Evolutionary conservation across 495 filamentous ascomycete species (phyloP).

Genomic region (Lasiosphaeriaceae sp.): DNA sequence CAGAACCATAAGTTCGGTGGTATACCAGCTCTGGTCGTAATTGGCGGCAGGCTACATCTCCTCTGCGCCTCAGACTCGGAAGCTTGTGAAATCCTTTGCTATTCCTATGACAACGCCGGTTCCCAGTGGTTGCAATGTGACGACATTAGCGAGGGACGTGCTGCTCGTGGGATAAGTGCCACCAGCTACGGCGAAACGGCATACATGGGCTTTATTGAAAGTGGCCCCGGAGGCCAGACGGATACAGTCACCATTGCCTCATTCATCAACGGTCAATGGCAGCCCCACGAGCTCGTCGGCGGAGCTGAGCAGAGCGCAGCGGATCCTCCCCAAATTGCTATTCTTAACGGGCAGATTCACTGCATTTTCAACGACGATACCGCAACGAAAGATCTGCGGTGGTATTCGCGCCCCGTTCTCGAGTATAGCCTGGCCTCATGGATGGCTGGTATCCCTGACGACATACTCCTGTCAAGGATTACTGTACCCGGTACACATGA

Average conservation of each 20-base stretch:
- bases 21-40: slow-evolving; percentile 25
- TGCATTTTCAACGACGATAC: slow-evolving; percentile 30
- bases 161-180: slow-evolving; percentile 23
- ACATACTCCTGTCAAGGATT: slow-evolving; percentile 67
- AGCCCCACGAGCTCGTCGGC: slow-evolving; percentile 21
- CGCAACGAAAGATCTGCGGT: slow-evolving; percentile 20
- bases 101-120: slow-evolving; percentile 16
- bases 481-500: slow-evolving; percentile 93
- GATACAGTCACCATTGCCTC: slow-evolving; percentile 22
- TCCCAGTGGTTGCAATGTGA: slow-evolving; percentile 20
- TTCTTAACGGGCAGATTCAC: slow-evolving; percentile 29
- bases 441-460: slow-evolving; percentile 69
- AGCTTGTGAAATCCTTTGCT: slow-evolving; percentile 23
- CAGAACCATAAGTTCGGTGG: slow-evolving; percentile 13
- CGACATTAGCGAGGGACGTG: slow-evolving; percentile 24
- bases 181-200: slow-evolving; percentile 27
- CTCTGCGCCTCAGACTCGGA: slow-evolving; percentile 19
- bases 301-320: slow-evolving; percentile 14
- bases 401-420: slow-evolving; percentile 28
- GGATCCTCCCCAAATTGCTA: slow-evolving; percentile 26
- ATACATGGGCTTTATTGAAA: slow-evolving; percentile 26
- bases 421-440: slow-evolving; percentile 57
- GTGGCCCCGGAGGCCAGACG: slow-evolving; percentile 10
- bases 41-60: slow-evolving; percentile 22
- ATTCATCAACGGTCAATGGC: slow-evolving; percentile 22